Evolutionary conservation across 768 basidiomycete species (phyloP).

Genomic region (Psilocybe cyanescens): DNA sequence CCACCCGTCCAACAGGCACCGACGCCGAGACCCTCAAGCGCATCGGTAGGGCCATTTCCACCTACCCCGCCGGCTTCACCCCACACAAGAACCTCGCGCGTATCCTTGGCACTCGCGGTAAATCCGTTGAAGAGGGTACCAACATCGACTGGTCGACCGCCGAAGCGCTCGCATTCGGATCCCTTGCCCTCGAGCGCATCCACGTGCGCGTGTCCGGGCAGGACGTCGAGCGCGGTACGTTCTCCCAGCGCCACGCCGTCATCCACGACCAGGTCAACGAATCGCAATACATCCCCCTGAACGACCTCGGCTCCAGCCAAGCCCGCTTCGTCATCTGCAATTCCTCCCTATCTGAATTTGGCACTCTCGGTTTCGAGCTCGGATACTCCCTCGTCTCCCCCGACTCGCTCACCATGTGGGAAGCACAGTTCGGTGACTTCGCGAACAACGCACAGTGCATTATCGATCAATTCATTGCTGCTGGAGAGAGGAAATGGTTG

Average conservation of each 20-base stretch:
- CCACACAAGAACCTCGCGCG: conserved; percentile 94
- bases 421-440: conserved; percentile 98
- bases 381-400: conserved; percentile 99
- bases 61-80: conserved; percentile 82
- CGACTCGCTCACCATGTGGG: conserved; percentile 92
- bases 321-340: conserved; percentile 96
- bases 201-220: conserved; percentile 97
- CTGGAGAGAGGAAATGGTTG: conserved; percentile 97
- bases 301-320: conserved; percentile 85
- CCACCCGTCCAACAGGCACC: conserved; percentile 87
- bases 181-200: conserved; percentile 89
- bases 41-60: conserved; percentile 86
- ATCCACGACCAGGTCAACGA: conserved; percentile 96
- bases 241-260: conserved; percentile 97
- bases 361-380: conserved; percentile 94
- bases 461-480: conserved; percentile 98
- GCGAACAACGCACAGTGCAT: conserved; percentile 97
- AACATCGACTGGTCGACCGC: conserved; percentile 99
- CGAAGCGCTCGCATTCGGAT: conserved; percentile 95
- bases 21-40: conserved; percentile 76
- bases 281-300: conserved; percentile 86
- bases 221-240: conserved; percentile 98
- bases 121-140: conserved; percentile 87
- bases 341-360: conserved; percentile 95
- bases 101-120: conserved; percentile 86